phyloP scores from a whole-genome alignment of 1,284 basidiomycete genomes.

The Sanguinoderma infundibulare region DNA sequence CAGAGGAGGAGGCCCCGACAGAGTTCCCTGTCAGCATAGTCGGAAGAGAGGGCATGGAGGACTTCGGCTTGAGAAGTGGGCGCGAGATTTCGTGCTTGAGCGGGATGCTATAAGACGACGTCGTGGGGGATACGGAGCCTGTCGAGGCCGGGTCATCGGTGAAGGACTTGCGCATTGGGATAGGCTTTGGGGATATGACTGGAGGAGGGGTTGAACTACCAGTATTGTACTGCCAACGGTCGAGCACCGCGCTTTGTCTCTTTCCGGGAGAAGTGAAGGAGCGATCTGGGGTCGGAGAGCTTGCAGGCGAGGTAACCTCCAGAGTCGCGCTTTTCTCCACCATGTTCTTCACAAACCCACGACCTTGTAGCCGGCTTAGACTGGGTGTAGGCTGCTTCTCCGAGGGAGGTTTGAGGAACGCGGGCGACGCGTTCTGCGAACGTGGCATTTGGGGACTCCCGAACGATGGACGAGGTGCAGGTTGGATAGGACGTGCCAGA shows the following conservation, averaged over 20 bases:
- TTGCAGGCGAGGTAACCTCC: conserved; percentile 32
- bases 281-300: conserved; percentile 27
- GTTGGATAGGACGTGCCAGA: conserved; percentile 60
- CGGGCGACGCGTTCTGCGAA: conserved; percentile 53
- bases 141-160: conserved; percentile 36
- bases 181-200: conserved; percentile 42
- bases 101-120: conserved; percentile 24
- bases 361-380: conserved; percentile 78
- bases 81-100: conserved; percentile 31
- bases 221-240: conserved; percentile 59
- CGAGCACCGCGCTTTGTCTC: conserved; percentile 55
- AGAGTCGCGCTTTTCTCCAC: conserved; percentile 68
- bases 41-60: conserved; percentile 32
- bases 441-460: conserved; percentile 51
- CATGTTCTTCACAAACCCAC: conserved; percentile 82
- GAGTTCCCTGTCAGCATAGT: conserved; percentile 25
- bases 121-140: conserved; percentile 18
- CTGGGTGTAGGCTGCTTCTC: conserved; percentile 79
- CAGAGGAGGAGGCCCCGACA: conserved; percentile 18
- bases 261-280: conserved; percentile 22
- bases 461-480: conserved; percentile 48
- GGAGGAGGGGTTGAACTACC: conserved; percentile 25
- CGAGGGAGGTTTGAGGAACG: conserved; percentile 58
- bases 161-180: conserved; percentile 46
- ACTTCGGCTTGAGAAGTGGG: conserved; percentile 26